Evolutionary conservation across 345 rosid genomes (phyloP).

Genomic region (Citrus sp.): DNA sequence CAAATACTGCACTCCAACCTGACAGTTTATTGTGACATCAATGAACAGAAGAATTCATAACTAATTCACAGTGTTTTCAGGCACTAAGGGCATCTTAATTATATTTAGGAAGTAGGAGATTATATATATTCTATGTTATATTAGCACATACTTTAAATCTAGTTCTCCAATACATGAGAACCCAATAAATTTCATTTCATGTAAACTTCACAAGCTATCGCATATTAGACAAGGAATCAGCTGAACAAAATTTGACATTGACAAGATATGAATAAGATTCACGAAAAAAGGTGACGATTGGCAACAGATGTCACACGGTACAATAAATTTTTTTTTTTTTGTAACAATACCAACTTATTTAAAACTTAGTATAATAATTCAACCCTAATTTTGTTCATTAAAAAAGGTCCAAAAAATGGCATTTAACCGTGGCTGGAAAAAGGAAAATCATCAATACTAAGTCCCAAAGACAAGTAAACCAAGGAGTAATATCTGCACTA

Average conservation of each 20-base stretch:
- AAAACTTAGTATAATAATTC: too few species aligned
- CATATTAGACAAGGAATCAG: not conserved
- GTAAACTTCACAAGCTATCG: not conserved
- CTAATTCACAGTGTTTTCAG: not conserved
- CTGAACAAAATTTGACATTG: not conserved
- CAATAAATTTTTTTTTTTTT: too few species aligned
- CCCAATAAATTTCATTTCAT: not conserved
- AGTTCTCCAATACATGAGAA: not conserved
- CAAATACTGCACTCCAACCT: conserved; percentile 76
- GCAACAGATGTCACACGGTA: not conserved
- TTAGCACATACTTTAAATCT: not conserved
- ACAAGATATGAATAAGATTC: not conserved
- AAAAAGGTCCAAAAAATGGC: not conserved
- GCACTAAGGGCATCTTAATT: not conserved
- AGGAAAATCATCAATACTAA: not conserved
- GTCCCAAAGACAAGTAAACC: not conserved
- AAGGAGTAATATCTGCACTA: not conserved
- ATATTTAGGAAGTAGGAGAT: not conserved
- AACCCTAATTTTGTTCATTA: not conserved
- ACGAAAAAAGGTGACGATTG: not conserved
- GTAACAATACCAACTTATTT: not conserved
- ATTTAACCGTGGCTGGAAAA: not conserved
- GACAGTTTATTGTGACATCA: conserved; percentile 9
- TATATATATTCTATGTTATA: not conserved
- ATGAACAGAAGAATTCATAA: not conserved